A percentile compares a stretch with the other conserved stretches of the same genome.
phyloP scores from a whole-genome alignment of 1,284 basidiomycete genomes.

The Meripilus lineatus region DNA sequence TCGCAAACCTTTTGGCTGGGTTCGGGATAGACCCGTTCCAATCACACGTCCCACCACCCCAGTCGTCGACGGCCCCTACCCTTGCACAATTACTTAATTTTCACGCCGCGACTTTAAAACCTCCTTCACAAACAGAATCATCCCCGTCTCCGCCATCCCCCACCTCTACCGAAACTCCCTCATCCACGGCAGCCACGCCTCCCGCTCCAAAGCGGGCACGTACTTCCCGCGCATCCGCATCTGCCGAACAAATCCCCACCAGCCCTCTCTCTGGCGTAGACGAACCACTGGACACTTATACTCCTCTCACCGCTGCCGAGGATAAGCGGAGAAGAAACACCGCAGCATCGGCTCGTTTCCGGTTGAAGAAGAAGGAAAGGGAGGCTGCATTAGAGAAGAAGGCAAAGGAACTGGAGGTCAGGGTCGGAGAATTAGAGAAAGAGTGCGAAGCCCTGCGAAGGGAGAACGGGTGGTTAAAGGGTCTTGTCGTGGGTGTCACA shows the following conservation, averaged over 20 bases:
- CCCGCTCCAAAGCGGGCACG: slow-evolving; percentile 50
- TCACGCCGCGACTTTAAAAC: slow-evolving; percentile 32
- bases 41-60: slow-evolving; percentile 24
- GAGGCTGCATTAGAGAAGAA: slow-evolving; percentile 89
- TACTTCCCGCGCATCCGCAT: slow-evolving; percentile 46
- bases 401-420: slow-evolving; percentile 85
- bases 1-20: slow-evolving; percentile 52
- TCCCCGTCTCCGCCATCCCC: slow-evolving; percentile 10
- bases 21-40: slow-evolving; percentile 58
- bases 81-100: slow-evolving; percentile 63
- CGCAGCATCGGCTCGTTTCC: slow-evolving; percentile 94
- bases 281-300: slow-evolving; percentile 28
- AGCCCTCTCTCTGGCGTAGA: slow-evolving; percentile 23
- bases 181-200: slow-evolving; percentile 14
- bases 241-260: slow-evolving; percentile 20
- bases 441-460: slow-evolving; percentile 88
- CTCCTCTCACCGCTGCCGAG: slow-evolving; percentile 51
- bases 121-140: slow-evolving; percentile 15
- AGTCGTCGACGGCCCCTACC: slow-evolving; percentile 39
- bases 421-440: slow-evolving; percentile 80
- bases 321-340: slow-evolving; percentile 96
- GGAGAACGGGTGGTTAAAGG: slow-evolving; percentile 95
- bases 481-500: slow-evolving; percentile 86
- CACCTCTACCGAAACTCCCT: slow-evolving; percentile 18
- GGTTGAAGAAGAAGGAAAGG: slow-evolving; percentile 98